Conservation (phyloP, 202 grass and related monocot species). For the Elaeis oleifera region DNA sequence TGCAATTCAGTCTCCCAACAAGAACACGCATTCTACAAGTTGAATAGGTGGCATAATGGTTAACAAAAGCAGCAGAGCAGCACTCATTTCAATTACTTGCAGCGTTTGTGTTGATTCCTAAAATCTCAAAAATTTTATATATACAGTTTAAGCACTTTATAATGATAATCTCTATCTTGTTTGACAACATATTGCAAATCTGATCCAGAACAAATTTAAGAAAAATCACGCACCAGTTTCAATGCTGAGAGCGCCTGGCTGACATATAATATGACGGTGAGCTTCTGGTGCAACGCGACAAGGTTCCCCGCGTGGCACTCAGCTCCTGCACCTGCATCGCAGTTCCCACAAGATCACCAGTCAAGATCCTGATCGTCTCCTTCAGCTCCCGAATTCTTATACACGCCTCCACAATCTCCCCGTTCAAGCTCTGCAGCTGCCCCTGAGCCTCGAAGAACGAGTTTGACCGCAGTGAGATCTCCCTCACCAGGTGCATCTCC, state of each 20-base stretch:
- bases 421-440: constrained; percentile 52
- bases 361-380: constrained; percentile 60
- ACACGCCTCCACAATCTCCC: constrained; percentile 71
- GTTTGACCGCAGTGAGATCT: constrained; percentile 72
- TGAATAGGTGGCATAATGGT: too few relatives aligned
- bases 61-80: too few relatives aligned
- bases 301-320: constrained; percentile 70
- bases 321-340: constrained; percentile 84
- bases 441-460: constrained; percentile 92
- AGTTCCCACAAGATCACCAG: constrained; percentile 63
- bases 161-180: background rate
- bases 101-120: too few relatives aligned
- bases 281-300: constrained; percentile 74
- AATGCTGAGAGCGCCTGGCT: constrained; percentile 69
- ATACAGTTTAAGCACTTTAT: background rate
- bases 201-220: constrained; percentile 9
- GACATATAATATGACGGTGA: constrained; percentile 86
- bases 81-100: too few relatives aligned
- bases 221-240: constrained; percentile 51
- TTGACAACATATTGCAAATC: constrained; percentile 1
- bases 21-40: too few relatives aligned
- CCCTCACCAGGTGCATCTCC: constrained; percentile 77
- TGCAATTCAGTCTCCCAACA: too few relatives aligned
- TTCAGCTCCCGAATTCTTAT: constrained; percentile 75
- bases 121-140: too few relatives aligned